phyloP scores from a whole-genome alignment of 2,329 filamentous ascomycete genomes.

The Davidsoniella neocaledoniae region DNA sequence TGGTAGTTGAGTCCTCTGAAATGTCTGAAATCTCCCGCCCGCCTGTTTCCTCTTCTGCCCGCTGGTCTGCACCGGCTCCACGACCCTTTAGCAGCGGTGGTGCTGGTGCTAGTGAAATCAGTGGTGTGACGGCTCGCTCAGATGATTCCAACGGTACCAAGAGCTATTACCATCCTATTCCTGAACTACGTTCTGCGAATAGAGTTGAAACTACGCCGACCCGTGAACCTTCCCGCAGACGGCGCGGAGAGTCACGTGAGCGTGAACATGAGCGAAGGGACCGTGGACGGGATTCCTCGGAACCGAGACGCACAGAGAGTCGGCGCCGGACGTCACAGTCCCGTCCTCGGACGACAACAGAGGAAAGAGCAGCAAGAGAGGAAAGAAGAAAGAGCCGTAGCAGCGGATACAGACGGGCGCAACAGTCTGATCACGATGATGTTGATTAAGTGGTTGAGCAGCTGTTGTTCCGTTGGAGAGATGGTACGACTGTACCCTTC shows the following conservation, averaged over 20 bases:
- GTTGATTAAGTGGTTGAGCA: conserved; percentile 1
- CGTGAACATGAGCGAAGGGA: background rate
- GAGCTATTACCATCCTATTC: conserved; percentile 39
- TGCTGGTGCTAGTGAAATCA: conserved; percentile 9
- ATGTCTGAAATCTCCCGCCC: conserved; percentile 16
- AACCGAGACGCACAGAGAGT: background rate
- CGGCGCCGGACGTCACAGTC: conserved; percentile 8
- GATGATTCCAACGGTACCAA: conserved; percentile 38
- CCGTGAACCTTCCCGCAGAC: conserved; percentile 5
- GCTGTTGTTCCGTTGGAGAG: background rate
- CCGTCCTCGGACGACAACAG: conserved; percentile 14
- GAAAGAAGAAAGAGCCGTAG: conserved; percentile 18
- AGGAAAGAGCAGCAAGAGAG: conserved; percentile 21
- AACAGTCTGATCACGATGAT: conserved; percentile 5
- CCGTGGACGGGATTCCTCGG: background rate
- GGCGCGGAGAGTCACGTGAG: conserved; percentile 4
- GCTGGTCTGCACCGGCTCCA: background rate
- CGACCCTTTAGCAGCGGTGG: conserved; percentile 1
- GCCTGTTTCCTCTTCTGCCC: background rate
- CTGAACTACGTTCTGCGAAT: conserved; percentile 27
- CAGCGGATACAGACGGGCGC: conserved; percentile 7
- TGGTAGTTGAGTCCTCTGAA: conserved; percentile 5
- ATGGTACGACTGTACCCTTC: background rate
- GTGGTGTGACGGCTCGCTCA: conserved; percentile 13
- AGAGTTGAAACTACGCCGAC: conserved; percentile 8